Evolutionary conservation across 2,329 filamentous ascomycete species (phyloP).

Genomic region (Pseudocercospora musae): DNA sequence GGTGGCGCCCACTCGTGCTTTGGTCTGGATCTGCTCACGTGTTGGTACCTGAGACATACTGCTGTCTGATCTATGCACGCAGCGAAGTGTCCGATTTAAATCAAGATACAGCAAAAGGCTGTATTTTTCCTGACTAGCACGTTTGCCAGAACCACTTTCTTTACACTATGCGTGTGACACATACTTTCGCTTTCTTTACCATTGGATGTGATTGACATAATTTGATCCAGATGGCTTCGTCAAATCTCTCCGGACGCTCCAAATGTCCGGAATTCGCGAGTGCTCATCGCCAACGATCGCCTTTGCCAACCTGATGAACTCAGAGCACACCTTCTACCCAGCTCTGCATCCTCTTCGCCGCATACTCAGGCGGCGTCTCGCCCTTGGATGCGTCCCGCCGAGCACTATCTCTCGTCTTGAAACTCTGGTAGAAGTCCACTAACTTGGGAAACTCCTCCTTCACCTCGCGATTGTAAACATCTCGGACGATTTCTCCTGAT

Average conservation of each 20-base stretch:
- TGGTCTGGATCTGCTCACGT: not conserved
- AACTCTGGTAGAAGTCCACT: slow-evolving; percentile 10
- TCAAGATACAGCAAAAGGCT: too few relatives aligned
- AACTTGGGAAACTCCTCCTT: slow-evolving; percentile 15
- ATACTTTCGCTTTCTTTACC: too few relatives aligned
- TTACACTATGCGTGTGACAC: too few relatives aligned
- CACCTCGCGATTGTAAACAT: slow-evolving; percentile 12
- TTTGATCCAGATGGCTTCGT: too few relatives aligned
- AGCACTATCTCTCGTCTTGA: slow-evolving; percentile 14
- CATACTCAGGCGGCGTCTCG: slow-evolving; percentile 3
- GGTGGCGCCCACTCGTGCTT: not conserved
- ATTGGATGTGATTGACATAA: too few relatives aligned
- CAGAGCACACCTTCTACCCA: slow-evolving; percentile 11
- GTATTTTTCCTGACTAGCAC: too few relatives aligned
- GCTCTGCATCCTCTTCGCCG: slow-evolving; percentile 6
- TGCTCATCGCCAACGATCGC: too few relatives aligned
- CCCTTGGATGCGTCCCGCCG: slow-evolving; percentile 8
- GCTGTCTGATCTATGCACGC: not conserved
- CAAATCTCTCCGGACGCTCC: too few relatives aligned
- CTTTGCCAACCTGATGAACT: not conserved
- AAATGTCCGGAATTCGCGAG: too few relatives aligned
- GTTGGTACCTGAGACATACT: not conserved
- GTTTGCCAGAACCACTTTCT: too few relatives aligned
- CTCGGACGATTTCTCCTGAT: slow-evolving; percentile 6
- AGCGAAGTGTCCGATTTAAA: not conserved